phyloP scores from a whole-genome alignment of 2,329 filamentous ascomycete genomes.

The Mycosphaerella sp. region DNA sequence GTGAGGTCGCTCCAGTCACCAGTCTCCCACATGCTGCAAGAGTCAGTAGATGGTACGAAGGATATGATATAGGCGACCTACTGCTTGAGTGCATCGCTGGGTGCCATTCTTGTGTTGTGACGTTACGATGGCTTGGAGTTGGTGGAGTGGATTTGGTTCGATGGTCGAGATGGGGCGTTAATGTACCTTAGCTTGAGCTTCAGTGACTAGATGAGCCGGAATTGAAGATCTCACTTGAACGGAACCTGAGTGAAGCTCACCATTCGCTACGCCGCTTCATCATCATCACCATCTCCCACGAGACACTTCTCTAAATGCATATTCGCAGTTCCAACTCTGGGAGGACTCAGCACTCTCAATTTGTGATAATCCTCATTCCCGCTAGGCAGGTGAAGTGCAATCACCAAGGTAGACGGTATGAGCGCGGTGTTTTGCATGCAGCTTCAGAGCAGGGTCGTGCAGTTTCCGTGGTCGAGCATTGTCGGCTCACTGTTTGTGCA shows the following conservation, averaged over 20 bases:
- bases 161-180: neutral
- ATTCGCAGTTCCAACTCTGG: too few relatives aligned
- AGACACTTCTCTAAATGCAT: too few relatives aligned
- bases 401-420: too few relatives aligned
- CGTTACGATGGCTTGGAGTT: neutral
- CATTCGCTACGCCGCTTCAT: too few relatives aligned
- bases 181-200: too few relatives aligned
- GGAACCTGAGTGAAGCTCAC: too few relatives aligned
- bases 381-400: too few relatives aligned
- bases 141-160: neutral
- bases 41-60: neutral
- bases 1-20: conserved; percentile 4
- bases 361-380: too few relatives aligned
- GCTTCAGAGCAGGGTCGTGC: neutral
- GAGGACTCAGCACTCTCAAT: too few relatives aligned
- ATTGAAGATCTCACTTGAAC: too few relatives aligned
- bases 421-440: neutral
- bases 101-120: neutral
- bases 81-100: neutral
- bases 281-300: too few relatives aligned
- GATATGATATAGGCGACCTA: neutral
- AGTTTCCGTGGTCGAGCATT: neutral
- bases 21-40: neutral
- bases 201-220: too few relatives aligned
- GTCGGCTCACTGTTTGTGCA: neutral